Evolutionary conservation across 495 filamentous ascomycete species (phyloP).

Genomic region (Bombardia bombarda): DNA sequence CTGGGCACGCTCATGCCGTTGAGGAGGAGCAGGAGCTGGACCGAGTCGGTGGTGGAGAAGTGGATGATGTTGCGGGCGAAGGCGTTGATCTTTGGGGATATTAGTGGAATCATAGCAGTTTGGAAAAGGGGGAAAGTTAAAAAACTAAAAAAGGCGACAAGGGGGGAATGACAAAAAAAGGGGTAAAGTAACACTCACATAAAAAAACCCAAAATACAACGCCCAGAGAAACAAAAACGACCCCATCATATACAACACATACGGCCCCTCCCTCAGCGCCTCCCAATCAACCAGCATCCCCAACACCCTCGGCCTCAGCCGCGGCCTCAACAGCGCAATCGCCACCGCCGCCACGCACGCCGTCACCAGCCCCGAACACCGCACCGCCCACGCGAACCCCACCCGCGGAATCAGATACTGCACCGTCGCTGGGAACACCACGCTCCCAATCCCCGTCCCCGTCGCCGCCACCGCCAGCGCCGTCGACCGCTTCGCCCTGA

Average conservation of each 20-base stretch:
- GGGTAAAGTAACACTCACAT: slow-evolving; percentile 22
- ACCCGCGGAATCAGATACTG: slow-evolving; percentile 34
- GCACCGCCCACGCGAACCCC: slow-evolving; percentile 38
- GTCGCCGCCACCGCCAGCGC: slow-evolving; percentile 30
- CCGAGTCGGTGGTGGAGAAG: slow-evolving; percentile 30
- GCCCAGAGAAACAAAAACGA: slow-evolving; percentile 35
- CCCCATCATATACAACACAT: slow-evolving; percentile 28
- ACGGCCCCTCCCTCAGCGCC: slow-evolving; percentile 34
- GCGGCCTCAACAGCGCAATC: slow-evolving; percentile 25
- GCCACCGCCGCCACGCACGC: slow-evolving; percentile 23
- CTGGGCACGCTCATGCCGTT: slow-evolving; percentile 32
- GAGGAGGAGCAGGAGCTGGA: slow-evolving; percentile 33
- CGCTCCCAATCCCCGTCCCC: slow-evolving; percentile 35
- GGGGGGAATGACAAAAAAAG: too few species aligned
- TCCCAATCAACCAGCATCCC: slow-evolving; percentile 34
- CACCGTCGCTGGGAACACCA: slow-evolving; percentile 33
- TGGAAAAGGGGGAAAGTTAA: too few species aligned
- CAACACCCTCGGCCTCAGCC: slow-evolving; percentile 19
- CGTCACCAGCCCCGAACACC: slow-evolving; percentile 32
- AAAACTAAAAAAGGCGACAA: too few species aligned
- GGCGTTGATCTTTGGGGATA: slow-evolving; percentile 21
- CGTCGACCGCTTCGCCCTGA: slow-evolving; percentile 24
- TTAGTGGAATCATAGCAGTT: not conserved
- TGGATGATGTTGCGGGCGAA: slow-evolving; percentile 32
- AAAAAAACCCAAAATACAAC: slow-evolving; percentile 39